A percentile compares a stretch with the other conserved stretches of the same genome.
Conservation (phyloP, 208 protist genomes). For the Acanthamoeba castellanii region DNA sequence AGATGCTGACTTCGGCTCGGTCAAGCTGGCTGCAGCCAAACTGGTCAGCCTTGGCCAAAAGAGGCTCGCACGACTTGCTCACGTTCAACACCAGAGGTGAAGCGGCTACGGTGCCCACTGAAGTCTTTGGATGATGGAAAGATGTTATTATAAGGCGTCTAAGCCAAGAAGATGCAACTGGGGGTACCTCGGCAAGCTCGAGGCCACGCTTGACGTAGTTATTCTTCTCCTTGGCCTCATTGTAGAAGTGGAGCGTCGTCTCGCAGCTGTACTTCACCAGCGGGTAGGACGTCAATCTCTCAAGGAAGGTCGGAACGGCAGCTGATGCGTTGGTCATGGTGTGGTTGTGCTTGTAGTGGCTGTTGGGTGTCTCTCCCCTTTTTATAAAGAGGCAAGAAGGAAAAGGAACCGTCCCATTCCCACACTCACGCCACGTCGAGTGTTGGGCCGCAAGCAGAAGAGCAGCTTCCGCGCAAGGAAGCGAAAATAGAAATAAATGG, state of each 20-base stretch:
- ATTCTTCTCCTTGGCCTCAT: slow-evolving; percentile 38
- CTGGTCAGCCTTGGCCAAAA: slow-evolving; percentile 24
- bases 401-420: not conserved
- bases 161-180: not conserved
- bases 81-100: not conserved
- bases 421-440: not conserved
- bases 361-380: not conserved
- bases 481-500: not conserved
- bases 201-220: not conserved
- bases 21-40: slow-evolving; percentile 49
- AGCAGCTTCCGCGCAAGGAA: not conserved
- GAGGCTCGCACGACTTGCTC: not conserved
- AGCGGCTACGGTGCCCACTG: not conserved
- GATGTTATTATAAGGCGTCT: not conserved
- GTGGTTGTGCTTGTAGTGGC: not conserved
- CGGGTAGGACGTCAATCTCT: slow-evolving; percentile 22
- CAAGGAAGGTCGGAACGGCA: not conserved
- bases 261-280: slow-evolving; percentile 15
- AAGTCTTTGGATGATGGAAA: not conserved
- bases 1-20: not conserved
- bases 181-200: not conserved
- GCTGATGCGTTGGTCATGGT: not conserved
- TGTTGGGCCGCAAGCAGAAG: not conserved
- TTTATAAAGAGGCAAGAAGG: not conserved
- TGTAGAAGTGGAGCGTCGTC: slow-evolving; percentile 23